Evolutionary conservation across 2,329 filamentous ascomycete species (phyloP), one percentile per base, ranked within the genome.

Genomic region (Emergomyces pasteurianus): DNA sequence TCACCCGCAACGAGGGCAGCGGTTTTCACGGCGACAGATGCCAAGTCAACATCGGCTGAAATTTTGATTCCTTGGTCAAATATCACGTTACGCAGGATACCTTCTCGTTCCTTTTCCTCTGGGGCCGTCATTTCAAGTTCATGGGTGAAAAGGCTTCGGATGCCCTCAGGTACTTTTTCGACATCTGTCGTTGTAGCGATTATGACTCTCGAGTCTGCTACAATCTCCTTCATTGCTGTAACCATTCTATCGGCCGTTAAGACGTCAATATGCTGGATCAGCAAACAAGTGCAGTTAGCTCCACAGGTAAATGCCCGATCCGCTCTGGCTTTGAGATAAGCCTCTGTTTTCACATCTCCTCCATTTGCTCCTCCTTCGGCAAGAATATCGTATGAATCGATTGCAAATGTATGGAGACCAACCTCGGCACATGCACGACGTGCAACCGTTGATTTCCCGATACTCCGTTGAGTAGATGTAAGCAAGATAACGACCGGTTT

Each of bases 161-260:
- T 86, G 0, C 89, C 89, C 68, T 96, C 92, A 0, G 92, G 89
- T 1, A 99, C 84, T 73, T 97, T 95, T 71, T 97, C 94, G 0
- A 96, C 86, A 66, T 97, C 92, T 7, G 91, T 96, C 0, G 92
- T 96, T 0, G 94, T 99, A 0, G 94, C 92, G 67, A 99, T 86
- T 28, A 99, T 77, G 2, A 97, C 89, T 60, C 94, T 81, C 2
- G 86, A 85, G 54, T 88, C 86, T n/a, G 83, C 80, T 26, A 96
- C 75, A 2, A 97, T 86, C 63, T 95, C 89, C 70, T 90, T 89
- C 70, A 99, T 80, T 0, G 90, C 89, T 3, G 87, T 83, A 21
- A 90, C 85, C 79, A 97, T 96, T 43, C 92, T 84, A 71, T 97
- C 94, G 0, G 92, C 91, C 1, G 89, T 95, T 65, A 99, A 77